A percentile compares a stretch with the other conserved stretches of the same genome.
Conservation (phyloP, 345 rosid genomes). For the Citrus glauca region DNA sequence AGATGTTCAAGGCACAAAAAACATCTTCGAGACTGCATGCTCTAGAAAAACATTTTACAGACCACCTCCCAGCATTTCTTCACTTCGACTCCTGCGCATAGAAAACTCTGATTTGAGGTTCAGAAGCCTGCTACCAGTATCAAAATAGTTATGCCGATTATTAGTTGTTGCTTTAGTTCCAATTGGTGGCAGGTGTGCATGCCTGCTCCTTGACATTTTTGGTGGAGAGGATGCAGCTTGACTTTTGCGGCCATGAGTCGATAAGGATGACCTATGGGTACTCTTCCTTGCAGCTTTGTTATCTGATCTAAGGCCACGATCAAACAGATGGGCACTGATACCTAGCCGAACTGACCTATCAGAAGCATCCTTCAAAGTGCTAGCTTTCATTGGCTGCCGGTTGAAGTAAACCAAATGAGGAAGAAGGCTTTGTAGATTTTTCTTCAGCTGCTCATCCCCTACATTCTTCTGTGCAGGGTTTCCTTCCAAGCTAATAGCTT, state of each 20-base stretch:
- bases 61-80: conserved; percentile 55
- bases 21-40: too few species aligned
- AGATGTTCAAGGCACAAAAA: neutral
- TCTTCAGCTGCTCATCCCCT: conserved; percentile 91
- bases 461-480: conserved; percentile 96
- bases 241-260: conserved; percentile 38
- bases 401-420: conserved; percentile 81
- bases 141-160: conserved; percentile 38
- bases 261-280: conserved; percentile 50
- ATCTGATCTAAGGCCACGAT: conserved; percentile 60
- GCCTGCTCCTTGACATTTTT: conserved; percentile 49
- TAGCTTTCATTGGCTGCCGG: conserved; percentile 59
- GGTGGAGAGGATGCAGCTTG: conserved; percentile 42
- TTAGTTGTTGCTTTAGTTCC: conserved; percentile 44
- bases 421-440: conserved; percentile 71
- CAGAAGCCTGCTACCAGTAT: conserved; percentile 41
- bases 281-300: conserved; percentile 58
- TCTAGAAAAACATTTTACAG: conserved; percentile 22
- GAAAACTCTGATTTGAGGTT: conserved; percentile 46
- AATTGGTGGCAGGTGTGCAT: conserved; percentile 46
- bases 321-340: conserved; percentile 52
- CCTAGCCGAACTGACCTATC: conserved; percentile 66
- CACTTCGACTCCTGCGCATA: conserved; percentile 71
- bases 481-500: conserved; percentile 94
- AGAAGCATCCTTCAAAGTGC: conserved; percentile 54